Conservation (phyloP, 768 basidiomycete species). For the Holtermanniella nyarrowii region DNA sequence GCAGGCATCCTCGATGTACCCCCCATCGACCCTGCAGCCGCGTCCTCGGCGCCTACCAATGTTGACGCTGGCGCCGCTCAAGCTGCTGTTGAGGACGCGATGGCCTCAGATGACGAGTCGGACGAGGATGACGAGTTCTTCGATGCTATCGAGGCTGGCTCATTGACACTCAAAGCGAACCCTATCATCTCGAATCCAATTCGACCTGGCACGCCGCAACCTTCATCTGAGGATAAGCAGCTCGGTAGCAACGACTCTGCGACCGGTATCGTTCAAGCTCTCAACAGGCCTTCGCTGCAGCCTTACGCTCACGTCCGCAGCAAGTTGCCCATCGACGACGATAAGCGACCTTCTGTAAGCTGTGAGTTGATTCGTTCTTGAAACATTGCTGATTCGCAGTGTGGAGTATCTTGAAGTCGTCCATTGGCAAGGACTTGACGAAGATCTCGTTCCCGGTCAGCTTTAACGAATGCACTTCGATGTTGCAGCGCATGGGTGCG, state of each 20-base stretch:
- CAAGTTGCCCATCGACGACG: conserved; percentile 53
- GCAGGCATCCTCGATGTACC: conserved; percentile 9
- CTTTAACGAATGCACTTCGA: conserved; percentile 61
- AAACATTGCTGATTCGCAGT: conserved; percentile 41
- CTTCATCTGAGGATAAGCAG: conserved; percentile 1
- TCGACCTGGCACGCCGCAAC: conserved; percentile 28
- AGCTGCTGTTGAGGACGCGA: conserved; percentile 32
- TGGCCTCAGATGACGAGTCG: conserved; percentile 32
- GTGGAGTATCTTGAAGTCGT: conserved; percentile 90
- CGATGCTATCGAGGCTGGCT: conserved; percentile 82
- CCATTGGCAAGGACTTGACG: conserved; percentile 92
- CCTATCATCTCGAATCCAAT: conserved; percentile 51
- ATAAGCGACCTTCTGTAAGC: conserved; percentile 68
- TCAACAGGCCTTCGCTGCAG: conserved; percentile 49
- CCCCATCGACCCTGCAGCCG: not conserved
- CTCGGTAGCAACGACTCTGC: conserved; percentile 4
- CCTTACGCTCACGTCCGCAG: conserved; percentile 60
- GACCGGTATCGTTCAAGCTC: conserved; percentile 5
- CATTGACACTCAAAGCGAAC: conserved; percentile 60
- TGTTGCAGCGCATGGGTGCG: conserved; percentile 78
- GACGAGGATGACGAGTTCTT: conserved; percentile 80
- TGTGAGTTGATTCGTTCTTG: conserved; percentile 15
- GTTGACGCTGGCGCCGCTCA: conserved; percentile 34
- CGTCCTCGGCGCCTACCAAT: conserved; percentile 7
- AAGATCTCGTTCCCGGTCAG: conserved; percentile 88